Conservation (phyloP, 176 grass and related monocot genomes). For the Ensete ventricosum region DNA sequence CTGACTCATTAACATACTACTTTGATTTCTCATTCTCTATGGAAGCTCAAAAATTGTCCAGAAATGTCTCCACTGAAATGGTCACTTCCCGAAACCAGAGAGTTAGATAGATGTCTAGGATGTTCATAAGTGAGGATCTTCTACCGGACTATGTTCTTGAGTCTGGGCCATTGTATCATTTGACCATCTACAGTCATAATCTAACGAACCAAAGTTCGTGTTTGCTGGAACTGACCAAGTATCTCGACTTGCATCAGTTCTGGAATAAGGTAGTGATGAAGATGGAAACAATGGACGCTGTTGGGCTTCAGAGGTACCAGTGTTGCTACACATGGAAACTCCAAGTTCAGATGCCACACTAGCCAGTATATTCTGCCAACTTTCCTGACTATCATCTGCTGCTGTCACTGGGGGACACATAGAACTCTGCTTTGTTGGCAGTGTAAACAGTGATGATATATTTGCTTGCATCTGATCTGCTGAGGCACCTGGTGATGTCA, state of each 20-base stretch:
- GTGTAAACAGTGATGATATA: constrained; percentile 23
- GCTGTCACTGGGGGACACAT: constrained; percentile 17
- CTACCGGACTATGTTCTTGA: too few relatives aligned
- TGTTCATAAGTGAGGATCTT: too few relatives aligned
- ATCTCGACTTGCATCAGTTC: not conserved
- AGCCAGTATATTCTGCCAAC: constrained; percentile 70
- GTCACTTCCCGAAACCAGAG: too few relatives aligned
- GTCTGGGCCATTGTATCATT: not conserved
- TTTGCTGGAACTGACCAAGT: not conserved
- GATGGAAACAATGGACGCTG: constrained; percentile 15
- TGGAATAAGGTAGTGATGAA: not conserved
- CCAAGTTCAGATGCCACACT: constrained; percentile 49
- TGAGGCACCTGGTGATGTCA: constrained; percentile 12
- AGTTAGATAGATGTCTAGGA: too few relatives aligned
- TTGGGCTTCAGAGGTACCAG: constrained; percentile 4
- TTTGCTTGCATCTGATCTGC: constrained; percentile 11
- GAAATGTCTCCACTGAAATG: too few relatives aligned
- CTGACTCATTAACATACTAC: not conserved
- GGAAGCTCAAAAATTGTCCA: too few relatives aligned
- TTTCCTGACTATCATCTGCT: constrained; percentile 46
- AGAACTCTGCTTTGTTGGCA: constrained; percentile 25
- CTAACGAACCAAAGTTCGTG: not conserved
- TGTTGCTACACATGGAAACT: constrained; percentile 23
- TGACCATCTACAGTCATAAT: not conserved
- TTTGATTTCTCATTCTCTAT: not conserved